A percentile compares a stretch with the other conserved stretches of the same genome.
phyloP scores from a whole-genome alignment of 202 grass and related monocot genomes.

The Sporobolus alterniflorus region DNA sequence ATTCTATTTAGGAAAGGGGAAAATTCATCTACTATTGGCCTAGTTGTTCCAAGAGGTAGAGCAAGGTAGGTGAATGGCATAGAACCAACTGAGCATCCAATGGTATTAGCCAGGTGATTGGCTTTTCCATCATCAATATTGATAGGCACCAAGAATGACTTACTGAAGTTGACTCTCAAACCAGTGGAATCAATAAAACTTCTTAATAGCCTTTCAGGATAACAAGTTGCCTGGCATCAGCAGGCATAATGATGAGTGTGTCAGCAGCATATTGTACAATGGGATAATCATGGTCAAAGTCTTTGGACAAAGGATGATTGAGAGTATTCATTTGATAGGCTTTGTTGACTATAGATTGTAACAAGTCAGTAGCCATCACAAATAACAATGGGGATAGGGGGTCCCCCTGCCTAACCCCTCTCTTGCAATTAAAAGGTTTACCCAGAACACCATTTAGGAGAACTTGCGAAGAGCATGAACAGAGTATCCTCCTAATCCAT shows the following conservation, averaged over 20 bases:
- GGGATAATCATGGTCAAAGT: too few relatives aligned
- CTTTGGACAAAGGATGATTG: too few relatives aligned
- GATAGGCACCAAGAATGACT: neutral
- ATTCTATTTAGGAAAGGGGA: neutral
- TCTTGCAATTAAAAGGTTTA: too few relatives aligned
- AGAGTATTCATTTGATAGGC: too few relatives aligned
- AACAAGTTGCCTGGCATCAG: neutral
- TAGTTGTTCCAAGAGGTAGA: neutral
- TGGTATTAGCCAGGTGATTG: fast-evolving
- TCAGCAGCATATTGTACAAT: neutral
- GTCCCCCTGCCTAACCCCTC: too few relatives aligned
- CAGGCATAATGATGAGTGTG: neutral
- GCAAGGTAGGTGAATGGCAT: neutral
- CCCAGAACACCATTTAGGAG: too few relatives aligned
- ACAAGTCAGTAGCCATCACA: too few relatives aligned
- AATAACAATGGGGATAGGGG: too few relatives aligned
- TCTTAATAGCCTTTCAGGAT: neutral
- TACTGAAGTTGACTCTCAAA: neutral
- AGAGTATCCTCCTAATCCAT: neutral
- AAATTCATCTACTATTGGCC: neutral
- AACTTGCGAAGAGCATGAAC: too few relatives aligned
- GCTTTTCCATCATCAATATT: neutral
- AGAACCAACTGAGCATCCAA: neutral
- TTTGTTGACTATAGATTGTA: too few relatives aligned
- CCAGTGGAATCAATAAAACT: neutral